A percentile compares a stretch with the other conserved stretches of the same genome.
phyloP scores from a whole-genome alignment of 495 filamentous ascomycete genomes.

The Elasticomyces elasticus region DNA sequence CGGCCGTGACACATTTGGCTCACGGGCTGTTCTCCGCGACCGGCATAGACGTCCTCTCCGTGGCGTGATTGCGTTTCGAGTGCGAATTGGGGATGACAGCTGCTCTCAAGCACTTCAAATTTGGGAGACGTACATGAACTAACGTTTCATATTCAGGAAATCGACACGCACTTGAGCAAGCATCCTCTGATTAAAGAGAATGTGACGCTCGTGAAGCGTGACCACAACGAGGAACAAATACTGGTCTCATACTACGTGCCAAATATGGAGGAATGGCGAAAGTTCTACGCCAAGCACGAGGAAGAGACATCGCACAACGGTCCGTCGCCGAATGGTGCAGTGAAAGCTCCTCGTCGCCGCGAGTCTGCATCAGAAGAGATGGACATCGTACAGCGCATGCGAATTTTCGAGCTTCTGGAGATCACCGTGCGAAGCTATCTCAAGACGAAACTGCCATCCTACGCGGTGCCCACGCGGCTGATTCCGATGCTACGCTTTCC shows the following conservation, averaged over 20 bases:
- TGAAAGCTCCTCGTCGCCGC: constrained; percentile 49
- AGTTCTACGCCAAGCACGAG: constrained; percentile 47
- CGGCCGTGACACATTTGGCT: too few relatives aligned
- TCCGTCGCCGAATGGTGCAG: constrained; percentile 34
- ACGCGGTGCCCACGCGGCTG: constrained; percentile 73
- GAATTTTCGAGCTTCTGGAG: constrained; percentile 47
- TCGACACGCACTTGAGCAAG: constrained; percentile 72
- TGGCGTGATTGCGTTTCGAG: too few relatives aligned
- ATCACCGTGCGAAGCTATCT: constrained; percentile 59
- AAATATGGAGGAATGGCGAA: constrained; percentile 59
- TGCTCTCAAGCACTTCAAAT: too few relatives aligned
- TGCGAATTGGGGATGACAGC: too few relatives aligned
- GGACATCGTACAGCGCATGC: constrained; percentile 18
- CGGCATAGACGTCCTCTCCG: too few relatives aligned
- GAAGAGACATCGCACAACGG: constrained; percentile 44
- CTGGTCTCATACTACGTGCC: constrained; percentile 89
- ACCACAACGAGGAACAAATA: constrained; percentile 82
- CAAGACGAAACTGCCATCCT: constrained; percentile 62
- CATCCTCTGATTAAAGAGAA: constrained; percentile 77
- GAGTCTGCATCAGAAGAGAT: constrained; percentile 16
- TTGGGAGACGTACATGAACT: too few relatives aligned
- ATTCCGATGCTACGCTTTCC: constrained; percentile 74
- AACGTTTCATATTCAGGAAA: too few relatives aligned
- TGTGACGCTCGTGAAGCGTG: constrained; percentile 74
- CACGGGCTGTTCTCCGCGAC: too few relatives aligned